phyloP scores from a whole-genome alignment of 2,329 filamentous ascomycete species.

The Ilyonectria sp. region DNA sequence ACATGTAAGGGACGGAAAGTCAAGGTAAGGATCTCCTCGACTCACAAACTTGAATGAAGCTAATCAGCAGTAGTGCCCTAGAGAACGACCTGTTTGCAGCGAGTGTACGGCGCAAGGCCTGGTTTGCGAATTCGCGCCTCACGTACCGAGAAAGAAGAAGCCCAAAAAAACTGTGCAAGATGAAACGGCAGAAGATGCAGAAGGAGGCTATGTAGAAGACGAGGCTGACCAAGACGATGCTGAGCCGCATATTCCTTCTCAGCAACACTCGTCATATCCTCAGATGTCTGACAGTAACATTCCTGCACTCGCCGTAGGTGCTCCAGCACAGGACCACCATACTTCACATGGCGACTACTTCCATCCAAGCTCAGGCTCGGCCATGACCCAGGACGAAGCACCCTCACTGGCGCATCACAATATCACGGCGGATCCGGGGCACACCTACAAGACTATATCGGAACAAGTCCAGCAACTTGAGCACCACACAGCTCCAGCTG shows the following conservation, averaged over 20 bases:
- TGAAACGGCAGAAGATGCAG: conserved; percentile 34
- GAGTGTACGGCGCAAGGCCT: conserved; percentile 53
- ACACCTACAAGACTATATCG: conserved; percentile 30
- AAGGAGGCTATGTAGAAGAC: conserved; percentile 34
- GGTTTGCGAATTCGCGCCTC: conserved; percentile 58
- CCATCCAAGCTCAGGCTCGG: conserved; percentile 45
- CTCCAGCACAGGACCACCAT: conserved; percentile 39
- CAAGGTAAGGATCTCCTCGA: conserved; percentile 52
- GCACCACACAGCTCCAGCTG: conserved; percentile 19
- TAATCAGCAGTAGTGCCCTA: conserved; percentile 55
- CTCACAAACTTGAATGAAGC: not conserved
- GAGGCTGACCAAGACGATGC: conserved; percentile 15
- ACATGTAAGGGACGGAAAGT: conserved; percentile 54
- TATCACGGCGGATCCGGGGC: conserved; percentile 15
- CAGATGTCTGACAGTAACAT: conserved; percentile 50
- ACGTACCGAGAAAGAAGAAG: conserved; percentile 46
- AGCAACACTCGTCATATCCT: conserved; percentile 45
- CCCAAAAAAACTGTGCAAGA: conserved; percentile 37
- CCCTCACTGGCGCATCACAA: conserved; percentile 36
- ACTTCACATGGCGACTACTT: conserved; percentile 47
- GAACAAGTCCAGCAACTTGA: conserved; percentile 33
- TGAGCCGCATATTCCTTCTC: not conserved
- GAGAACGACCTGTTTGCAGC: conserved; percentile 57
- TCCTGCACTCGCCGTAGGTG: conserved; percentile 42
- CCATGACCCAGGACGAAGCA: conserved; percentile 45